A percentile compares a stretch with the other conserved stretches of the same genome.
phyloP scores from a whole-genome alignment of 805 yeast genomes.

The Dipodascus albidus region DNA sequence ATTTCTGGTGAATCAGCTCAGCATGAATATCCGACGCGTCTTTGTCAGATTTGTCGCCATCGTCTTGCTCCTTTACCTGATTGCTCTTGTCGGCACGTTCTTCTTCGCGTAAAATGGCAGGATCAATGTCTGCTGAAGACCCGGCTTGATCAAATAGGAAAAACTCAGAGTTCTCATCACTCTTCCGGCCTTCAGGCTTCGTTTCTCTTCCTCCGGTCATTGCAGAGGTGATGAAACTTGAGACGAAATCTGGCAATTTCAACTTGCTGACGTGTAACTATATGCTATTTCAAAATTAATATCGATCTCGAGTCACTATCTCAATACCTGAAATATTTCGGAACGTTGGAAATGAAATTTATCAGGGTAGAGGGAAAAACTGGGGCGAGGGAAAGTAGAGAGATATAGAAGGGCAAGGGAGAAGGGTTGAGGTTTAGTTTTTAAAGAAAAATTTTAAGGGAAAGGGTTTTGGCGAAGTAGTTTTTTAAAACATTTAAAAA shows the following conservation, averaged over 20 bases:
- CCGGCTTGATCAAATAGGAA: conserved; percentile 10
- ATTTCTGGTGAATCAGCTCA: conserved; percentile 2
- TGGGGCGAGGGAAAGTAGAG: not conserved
- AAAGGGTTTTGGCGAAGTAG: not conserved
- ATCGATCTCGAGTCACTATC: not conserved
- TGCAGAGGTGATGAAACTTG: not conserved
- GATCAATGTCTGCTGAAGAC: conserved; percentile 17
- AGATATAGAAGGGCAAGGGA: not conserved
- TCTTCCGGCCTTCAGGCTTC: not conserved
- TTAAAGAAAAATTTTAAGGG: not conserved
- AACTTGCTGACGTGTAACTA: not conserved
- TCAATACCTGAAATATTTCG: not conserved
- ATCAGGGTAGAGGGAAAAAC: conserved; percentile 1
- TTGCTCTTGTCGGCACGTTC: conserved; percentile 11
- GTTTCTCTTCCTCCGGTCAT: conserved; percentile 1
- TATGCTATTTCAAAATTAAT: not conserved
- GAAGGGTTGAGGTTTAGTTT: not conserved
- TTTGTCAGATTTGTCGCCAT: not conserved
- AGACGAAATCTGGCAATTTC: not conserved
- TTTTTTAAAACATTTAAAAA: too few relatives aligned
- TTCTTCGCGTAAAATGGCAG: conserved; percentile 24
- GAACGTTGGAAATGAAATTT: not conserved
- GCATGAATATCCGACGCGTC: conserved; percentile 2
- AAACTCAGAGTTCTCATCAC: not conserved
- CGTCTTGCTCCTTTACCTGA: conserved; percentile 4